Conservation (phyloP, 2,329 filamentous ascomycete genomes). For the Pseudogymnoascus sp. region DNA sequence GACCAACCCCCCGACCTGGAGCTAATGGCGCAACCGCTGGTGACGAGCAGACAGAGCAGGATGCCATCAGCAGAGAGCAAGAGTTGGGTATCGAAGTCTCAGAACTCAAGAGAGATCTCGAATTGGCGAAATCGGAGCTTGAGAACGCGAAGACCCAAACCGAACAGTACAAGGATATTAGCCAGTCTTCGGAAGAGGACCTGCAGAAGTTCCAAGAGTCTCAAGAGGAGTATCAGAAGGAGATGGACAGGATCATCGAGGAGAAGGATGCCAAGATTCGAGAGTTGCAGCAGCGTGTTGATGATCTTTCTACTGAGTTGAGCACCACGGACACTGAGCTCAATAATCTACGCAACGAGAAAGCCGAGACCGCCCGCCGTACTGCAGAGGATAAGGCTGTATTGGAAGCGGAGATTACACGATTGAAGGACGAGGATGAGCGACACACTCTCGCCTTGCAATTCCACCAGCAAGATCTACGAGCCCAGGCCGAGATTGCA, state of each 20-base stretch:
- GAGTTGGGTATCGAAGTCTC: conserved; percentile 77
- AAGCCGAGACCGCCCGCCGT: conserved; percentile 62
- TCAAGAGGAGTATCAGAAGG: conserved; percentile 79
- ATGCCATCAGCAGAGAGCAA: conserved; percentile 60
- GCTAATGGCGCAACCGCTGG: conserved; percentile 34
- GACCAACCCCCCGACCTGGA: conserved; percentile 56
- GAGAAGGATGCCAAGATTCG: conserved; percentile 73
- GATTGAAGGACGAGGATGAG: conserved; percentile 77
- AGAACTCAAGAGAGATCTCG: conserved; percentile 79
- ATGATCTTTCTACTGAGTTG: conserved; percentile 77
- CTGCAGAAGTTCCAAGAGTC: conserved; percentile 70
- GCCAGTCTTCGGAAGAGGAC: conserved; percentile 79
- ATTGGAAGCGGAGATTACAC: conserved; percentile 69
- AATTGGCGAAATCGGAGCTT: conserved; percentile 70
- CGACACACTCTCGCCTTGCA: conserved; percentile 71
- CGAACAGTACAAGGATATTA: conserved; percentile 83
- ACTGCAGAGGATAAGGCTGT: conserved; percentile 75
- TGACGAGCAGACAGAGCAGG: conserved; percentile 45
- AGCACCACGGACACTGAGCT: conserved; percentile 75
- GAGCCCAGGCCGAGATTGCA: conserved; percentile 88
- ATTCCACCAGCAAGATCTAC: conserved; percentile 84
- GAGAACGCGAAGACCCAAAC: conserved; percentile 73
- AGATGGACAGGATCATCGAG: conserved; percentile 66
- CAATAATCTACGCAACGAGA: conserved; percentile 68
- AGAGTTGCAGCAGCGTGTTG: conserved; percentile 73